A percentile compares a stretch with the other conserved stretches of the same genome.
These are phyloP conservation scores for Leucocoprinus birnbaumii DNA, from an alignment of 768 basidiomycete genomes.

Conservation along the genomic window DNA sequence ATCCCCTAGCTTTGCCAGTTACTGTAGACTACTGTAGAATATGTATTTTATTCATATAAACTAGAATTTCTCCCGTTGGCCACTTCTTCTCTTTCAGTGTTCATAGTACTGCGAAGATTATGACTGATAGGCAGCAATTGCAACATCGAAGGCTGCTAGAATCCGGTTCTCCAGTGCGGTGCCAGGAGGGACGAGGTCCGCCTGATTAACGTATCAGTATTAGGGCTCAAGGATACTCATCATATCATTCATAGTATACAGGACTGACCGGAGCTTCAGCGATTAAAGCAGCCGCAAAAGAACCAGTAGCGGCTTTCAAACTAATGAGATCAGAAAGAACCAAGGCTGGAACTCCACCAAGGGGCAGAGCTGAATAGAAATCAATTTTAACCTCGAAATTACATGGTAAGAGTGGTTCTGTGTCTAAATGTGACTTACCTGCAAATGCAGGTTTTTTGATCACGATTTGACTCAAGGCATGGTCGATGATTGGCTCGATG, in stretches of 20 bases:
- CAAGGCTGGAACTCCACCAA: slow-evolving; percentile 26
- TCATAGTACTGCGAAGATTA: too few species aligned
- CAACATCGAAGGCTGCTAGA: slow-evolving; percentile 18
- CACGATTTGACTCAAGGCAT: slow-evolving; percentile 20
- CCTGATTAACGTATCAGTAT: too few species aligned
- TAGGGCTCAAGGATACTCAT: slow-evolving; percentile 18
- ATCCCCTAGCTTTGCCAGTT: too few species aligned
- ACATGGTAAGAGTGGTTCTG: too few species aligned
- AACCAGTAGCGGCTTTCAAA: slow-evolving; percentile 13
- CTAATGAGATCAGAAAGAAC: slow-evolving; percentile 24
- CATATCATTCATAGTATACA: too few species aligned
- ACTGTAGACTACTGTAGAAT: not conserved
- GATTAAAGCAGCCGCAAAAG: too few species aligned
- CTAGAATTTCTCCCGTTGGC: not conserved
- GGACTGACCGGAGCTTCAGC: too few species aligned
- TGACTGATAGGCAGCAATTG: slow-evolving; percentile 21
- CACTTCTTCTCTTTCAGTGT: too few species aligned
- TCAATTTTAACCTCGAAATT: too few species aligned
- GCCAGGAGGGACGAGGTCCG: slow-evolving; percentile 17
- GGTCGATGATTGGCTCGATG: slow-evolving; percentile 23
- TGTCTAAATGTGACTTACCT: slow-evolving; percentile 1
- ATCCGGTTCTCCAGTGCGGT: slow-evolving; percentile 17
- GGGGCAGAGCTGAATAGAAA: slow-evolving; percentile 19
- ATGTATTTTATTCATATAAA: not conserved
- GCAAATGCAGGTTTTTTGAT: slow-evolving; percentile 23